Evolutionary conservation across 805 yeast genomes (phyloP), one percentile per base, ranked within the genome.

Genomic region (Hanseniaspora nectarophila): DNA sequence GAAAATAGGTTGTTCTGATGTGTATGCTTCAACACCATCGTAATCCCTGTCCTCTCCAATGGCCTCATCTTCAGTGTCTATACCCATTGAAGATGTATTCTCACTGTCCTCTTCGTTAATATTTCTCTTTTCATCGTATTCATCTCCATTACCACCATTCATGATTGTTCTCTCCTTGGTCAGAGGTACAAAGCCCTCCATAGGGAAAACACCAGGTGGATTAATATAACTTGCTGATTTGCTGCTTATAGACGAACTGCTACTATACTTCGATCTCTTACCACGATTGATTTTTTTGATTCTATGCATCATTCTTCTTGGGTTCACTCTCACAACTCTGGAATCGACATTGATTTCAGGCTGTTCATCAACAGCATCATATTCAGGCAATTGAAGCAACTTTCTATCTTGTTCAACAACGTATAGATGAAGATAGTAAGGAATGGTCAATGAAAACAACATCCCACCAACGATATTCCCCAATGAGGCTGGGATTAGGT

Each of bases 401-500:
- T 72, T 72, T 64, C 78, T 76, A 67, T 85, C 94, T 54, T 76
- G 68, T 61, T 85, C 94, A 35, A 85, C 86, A 35, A 78, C 84
- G 20, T 76, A 73, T 45, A 85, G 60, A 61, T 85, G 94, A 55
- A 82, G 69, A 59, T 82, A 85, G 75, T 79, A 85, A 8, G 92
- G 87, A 10, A 83, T 65, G 0, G 75, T 70, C 3, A 80, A 58
- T 5, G 81, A 81, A 62, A 85, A 85, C 29, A 76, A 69, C 0
- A 74, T 61, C 0, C 95, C 95, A n/a, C 95, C 95, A 29, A 85
- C 71, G 1, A 81, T 75, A 61, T 85, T 85, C 0, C 95, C 95
- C 13, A 85, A 58, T 0, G 80, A 72, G 0, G 81, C 86, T 0
- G 94, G 85, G 9, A 85, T 66, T 58, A 84, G 67, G 0, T 81